These are phyloP conservation scores for Datura wrightii DNA, from an alignment of 257 asterid genomes.

Conservation along the genomic window DNA sequence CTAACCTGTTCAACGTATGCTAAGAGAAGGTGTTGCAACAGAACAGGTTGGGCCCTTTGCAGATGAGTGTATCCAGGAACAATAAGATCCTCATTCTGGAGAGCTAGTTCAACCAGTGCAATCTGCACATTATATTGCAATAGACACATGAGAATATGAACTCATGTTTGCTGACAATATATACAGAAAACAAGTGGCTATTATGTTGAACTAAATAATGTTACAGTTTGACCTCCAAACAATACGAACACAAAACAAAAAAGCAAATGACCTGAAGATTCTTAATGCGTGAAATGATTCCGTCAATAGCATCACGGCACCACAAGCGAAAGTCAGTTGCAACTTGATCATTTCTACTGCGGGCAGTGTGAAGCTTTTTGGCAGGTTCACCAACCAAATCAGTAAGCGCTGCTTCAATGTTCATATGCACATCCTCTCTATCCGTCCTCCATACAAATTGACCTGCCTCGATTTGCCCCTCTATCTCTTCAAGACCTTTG, in stretches of 20 bases:
- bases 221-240: background rate
- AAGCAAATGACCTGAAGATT: slow-evolving; percentile 71
- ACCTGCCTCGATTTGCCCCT: slow-evolving; percentile 73
- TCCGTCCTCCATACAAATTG: slow-evolving; percentile 91
- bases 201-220: background rate
- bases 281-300: slow-evolving; percentile 54
- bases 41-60: slow-evolving; percentile 98
- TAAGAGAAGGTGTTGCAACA: slow-evolving; percentile 92
- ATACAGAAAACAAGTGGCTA: background rate
- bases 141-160: background rate
- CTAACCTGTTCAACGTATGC: slow-evolving; percentile 92
- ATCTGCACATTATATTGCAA: slow-evolving; percentile 48
- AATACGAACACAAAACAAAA: background rate
- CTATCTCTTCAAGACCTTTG: slow-evolving; percentile 74
- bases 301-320: slow-evolving; percentile 91
- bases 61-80: slow-evolving; percentile 98
- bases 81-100: slow-evolving; percentile 75
- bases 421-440: slow-evolving; percentile 99
- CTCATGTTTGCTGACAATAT: background rate
- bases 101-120: slow-evolving; percentile 71
- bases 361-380: slow-evolving; percentile 95
- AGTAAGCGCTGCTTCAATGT: slow-evolving; percentile 94
- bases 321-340: slow-evolving; percentile 91
- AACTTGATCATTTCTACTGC: slow-evolving; percentile 97
- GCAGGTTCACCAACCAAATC: slow-evolving; percentile 98